These are phyloP conservation scores for Fusarium sp. DNA, from an alignment of 2,329 filamentous ascomycete species.

Conservation along the genomic window DNA sequence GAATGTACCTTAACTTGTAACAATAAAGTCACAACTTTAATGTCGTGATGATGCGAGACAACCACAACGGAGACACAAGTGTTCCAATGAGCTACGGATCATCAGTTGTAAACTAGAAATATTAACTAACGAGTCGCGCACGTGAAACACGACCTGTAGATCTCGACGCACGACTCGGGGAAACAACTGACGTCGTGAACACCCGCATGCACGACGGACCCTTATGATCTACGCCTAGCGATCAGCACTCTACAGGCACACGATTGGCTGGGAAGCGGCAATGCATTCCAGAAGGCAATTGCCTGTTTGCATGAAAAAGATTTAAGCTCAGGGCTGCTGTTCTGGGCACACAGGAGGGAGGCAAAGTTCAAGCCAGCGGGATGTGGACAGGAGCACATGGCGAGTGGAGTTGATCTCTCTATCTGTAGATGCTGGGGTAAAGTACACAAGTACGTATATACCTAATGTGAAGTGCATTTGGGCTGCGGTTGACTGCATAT, in stretches of 20 bases:
- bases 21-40: conserved; percentile 17
- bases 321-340: conserved; percentile 17
- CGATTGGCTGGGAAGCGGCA: conserved; percentile 17
- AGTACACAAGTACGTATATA: neutral
- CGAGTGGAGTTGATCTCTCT: conserved; percentile 29
- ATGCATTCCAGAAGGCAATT: conserved; percentile 33
- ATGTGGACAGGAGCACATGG: conserved; percentile 32
- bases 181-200: conserved; percentile 26
- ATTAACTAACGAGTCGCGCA: conserved; percentile 15
- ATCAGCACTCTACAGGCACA: conserved; percentile 17
- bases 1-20: conserved; percentile 13
- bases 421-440: conserved; percentile 13
- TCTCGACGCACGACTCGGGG: conserved; percentile 26
- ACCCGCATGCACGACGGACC: conserved; percentile 16
- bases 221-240: conserved; percentile 20
- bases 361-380: conserved; percentile 18
- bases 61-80: neutral
- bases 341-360: neutral
- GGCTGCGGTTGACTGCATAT: neutral
- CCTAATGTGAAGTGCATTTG: neutral
- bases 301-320: conserved; percentile 8
- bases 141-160: conserved; percentile 25
- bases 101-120: neutral
- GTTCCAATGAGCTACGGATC: neutral
- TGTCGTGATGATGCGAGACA: conserved; percentile 9